phyloP scores from a whole-genome alignment of 2,329 filamentous ascomycete species.

The Arachnopeziza araneosa region DNA sequence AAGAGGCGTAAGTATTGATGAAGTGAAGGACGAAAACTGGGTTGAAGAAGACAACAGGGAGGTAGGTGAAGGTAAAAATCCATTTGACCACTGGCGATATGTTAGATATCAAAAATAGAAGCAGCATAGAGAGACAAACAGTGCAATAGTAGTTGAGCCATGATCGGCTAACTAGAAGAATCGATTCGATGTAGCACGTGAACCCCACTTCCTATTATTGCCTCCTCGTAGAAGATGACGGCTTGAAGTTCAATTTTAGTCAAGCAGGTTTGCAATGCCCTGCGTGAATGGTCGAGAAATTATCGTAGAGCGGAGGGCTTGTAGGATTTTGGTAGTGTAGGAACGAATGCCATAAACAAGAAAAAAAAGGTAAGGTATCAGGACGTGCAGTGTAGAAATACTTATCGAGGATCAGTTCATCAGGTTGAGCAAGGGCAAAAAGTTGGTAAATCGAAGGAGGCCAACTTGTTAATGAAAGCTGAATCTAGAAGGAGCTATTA shows the following conservation, averaged over 20 bases:
- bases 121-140: background rate
- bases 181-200: background rate
- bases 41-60: slow-evolving; percentile 31
- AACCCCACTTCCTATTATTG: background rate
- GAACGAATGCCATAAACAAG: background rate
- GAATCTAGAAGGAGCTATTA: background rate
- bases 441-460: background rate
- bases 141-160: background rate
- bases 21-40: slow-evolving; percentile 35
- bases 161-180: background rate
- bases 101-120: background rate
- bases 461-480: background rate
- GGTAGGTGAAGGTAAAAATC: background rate
- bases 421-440: background rate
- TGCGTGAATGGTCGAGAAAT: background rate
- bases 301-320: background rate
- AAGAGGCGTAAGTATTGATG: slow-evolving; percentile 35
- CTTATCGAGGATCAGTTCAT: background rate
- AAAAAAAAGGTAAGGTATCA: background rate
- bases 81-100: background rate
- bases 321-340: background rate
- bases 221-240: background rate
- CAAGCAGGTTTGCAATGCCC: background rate
- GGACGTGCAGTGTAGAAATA: background rate
- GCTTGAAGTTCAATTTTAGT: background rate